Base-by-base conservation (phyloP, 495 filamentous ascomycete species). In the Daldinia loculata region DNA sequence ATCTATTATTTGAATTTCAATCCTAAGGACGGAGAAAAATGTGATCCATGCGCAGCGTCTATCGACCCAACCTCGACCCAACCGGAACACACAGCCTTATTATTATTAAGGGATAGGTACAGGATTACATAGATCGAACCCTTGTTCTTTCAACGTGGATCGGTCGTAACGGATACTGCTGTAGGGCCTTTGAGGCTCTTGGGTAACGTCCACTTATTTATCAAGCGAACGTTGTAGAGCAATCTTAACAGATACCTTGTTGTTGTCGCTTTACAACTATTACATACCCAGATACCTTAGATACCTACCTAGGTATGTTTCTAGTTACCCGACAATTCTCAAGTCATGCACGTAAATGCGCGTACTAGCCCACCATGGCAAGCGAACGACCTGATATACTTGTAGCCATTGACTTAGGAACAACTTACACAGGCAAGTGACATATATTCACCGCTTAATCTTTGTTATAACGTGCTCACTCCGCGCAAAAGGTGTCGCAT, bases 391-490 rank as follows among this genome's bases (percentile, higher is more conserved):
- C 87, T 19, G 87, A 89, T 69, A 84, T 89, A 66, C 74, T 88
- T 12, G 82, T 90, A 27, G 86, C 86, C 15, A 77, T 90, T 56
- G 88, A 90, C 68, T 80, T 90, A 62, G 88, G 88, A 2, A 89
- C 88, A 78, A 90, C 88, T 26, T 89, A 82, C 61, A 88, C 86
- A 60, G 86, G 86, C 85, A 80, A 61, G 78, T 61, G n/a, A 11
- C 17, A n/a, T 34, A 38, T 45, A 29, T 53, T 6, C 45, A 27
- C 57, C 14, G 22, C 26, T 58, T 56, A 22, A 57, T 15, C 6
- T 27, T 48, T 41, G 26, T 50, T 22, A 67, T 24, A 29, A 14
- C n/a, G 19, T 60, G n/a, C 51, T 58, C 26, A 66, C 32, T 15
- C 15, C 22, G 55, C 19, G 26, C 6, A 56, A 48, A 65, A 72